Evolutionary conservation across 768 basidiomycete genomes (phyloP), one percentile per base, ranked within the genome.

Genomic region (Rhizopogon roseolus): DNA sequence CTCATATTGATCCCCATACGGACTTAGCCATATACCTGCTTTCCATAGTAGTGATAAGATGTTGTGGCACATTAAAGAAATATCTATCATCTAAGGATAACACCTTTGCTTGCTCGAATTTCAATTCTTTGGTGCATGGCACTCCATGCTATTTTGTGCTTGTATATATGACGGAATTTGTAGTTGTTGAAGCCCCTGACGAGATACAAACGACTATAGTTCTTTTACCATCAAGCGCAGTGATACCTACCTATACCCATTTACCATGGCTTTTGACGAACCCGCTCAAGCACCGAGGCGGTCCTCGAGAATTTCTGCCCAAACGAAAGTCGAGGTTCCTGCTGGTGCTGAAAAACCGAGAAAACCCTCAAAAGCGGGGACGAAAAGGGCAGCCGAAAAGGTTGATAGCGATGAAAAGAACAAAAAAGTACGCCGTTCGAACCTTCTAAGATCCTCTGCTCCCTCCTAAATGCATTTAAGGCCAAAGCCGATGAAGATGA

Each of bases 221-320:
- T n/a, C n/a, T n/a, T n/a, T n/a, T n/a, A n/a, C n/a, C n/a, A n/a
- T n/a, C n/a, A n/a, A n/a, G n/a, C n/a, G n/a, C n/a, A n/a, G n/a
- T n/a, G n/a, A n/a, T n/a, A n/a, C n/a, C 29, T 9, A 29, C 29
- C 29, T 29, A 29, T 29, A 6, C 29, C 29, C 28, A 29, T 29
- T 29, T 29, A 29, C 8, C 29, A 29, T 29, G 29, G 29, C 29
- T 0, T 29, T 9, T 1, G 29, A 29, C 29, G 29, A 9, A 29
- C 29, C 7, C 29, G 9, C 34, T 34, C 69, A 71, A 41, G 73
- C 78, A 41, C 74, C 76, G 5, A 70, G 81, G 53, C 72, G 83
- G 42, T 85, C 83, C 5, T 71, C 77, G 16, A 66, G 83, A 49
- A 75, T 83, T 52, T 76, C 79, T 5, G 63, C 74, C 13, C 73